Evolutionary conservation across 306 rosid species (phyloP), one percentile per base, ranked within the genome.

Genomic region (Gynostemma pentaphyllum): DNA sequence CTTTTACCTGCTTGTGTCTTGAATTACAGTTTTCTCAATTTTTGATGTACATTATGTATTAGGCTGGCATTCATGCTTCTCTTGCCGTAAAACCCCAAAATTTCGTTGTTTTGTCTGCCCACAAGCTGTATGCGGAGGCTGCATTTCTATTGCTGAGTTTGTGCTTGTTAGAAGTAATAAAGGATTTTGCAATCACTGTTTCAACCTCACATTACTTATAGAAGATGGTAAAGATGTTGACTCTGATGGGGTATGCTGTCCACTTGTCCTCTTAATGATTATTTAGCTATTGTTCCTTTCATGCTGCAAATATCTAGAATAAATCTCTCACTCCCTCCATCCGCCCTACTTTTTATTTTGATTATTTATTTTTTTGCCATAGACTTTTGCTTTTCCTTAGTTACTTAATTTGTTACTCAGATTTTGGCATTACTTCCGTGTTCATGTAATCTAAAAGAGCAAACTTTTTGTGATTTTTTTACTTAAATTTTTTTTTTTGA

Each of bases 41-140:
- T 12, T 7, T 54, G 26, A 44, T 63, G 37, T 63, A 28, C 13
- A 28, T 46, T 47, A 30, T 10, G 32, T 77, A 75, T 60, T 86
- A 88, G 96, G 16, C 26, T 75, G 75, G 72, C 96, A 88, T 75
- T 64, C 27, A 68, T 88, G 96, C 85, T 67, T 16, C 70, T 12
- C 51, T 49, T 88, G 96, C 79, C 4, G 4, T 5, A 88, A 60
- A 75, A 11, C 45, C 11, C 64, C 94, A 1, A 85, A 88, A 55
- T 77, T 82, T 74, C 71, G 37, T 67, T 88, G 96, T 70, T 74
- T 82, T 70, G 80, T 85, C 85, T 88, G 94, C 75, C 89, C 96
- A 12, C 59, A 1, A 15, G 87, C 85, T 67, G 84, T 83, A 48
- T 88, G 96, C 16, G 86, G 84, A 48, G 60, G 63, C 19, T 85